phyloP scores from a whole-genome alignment of 2,329 filamentous ascomycete species.

The Chaetothyriales sp. region DNA sequence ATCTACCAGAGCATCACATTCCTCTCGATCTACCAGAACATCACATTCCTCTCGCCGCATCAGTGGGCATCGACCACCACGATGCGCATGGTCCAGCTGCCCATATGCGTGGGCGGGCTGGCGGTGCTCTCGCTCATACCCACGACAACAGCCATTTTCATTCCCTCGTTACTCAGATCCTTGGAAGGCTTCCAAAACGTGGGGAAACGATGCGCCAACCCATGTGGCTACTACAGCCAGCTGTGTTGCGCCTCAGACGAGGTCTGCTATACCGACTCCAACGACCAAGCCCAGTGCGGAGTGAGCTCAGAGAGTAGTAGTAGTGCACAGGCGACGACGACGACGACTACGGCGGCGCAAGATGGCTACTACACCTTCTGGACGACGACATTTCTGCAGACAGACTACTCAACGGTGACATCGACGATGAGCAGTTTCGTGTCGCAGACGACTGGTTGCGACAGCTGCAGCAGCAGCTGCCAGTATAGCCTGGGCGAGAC shows the following conservation, averaged over 20 bases:
- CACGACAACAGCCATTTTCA: slow-evolving; percentile 9
- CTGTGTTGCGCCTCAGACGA: slow-evolving; percentile 36
- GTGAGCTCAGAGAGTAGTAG: slow-evolving; percentile 4
- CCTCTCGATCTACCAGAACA: no score
- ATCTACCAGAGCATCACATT: no score
- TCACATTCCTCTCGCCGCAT: no score
- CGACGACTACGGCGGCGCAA: slow-evolving; percentile 18
- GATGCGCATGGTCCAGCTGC: not conserved
- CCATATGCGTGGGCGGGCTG: not conserved
- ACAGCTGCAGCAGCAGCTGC: slow-evolving; percentile 27
- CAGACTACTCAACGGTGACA: slow-evolving; percentile 40
- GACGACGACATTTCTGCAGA: slow-evolving; percentile 45
- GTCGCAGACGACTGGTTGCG: slow-evolving; percentile 11
- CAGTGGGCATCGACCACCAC: no score
- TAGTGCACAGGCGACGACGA: slow-evolving; percentile 2
- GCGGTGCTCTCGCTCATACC: not conserved
- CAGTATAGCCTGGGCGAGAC: slow-evolving; percentile 32
- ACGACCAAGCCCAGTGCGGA: slow-evolving; percentile 36
- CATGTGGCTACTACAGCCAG: slow-evolving; percentile 40
- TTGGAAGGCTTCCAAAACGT: slow-evolving; percentile 14
- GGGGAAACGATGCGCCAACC: slow-evolving; percentile 30
- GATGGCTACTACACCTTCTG: slow-evolving; percentile 36
- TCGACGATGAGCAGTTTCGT: slow-evolving; percentile 37
- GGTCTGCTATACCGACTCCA: slow-evolving; percentile 37
- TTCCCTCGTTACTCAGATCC: slow-evolving; percentile 16